Evolutionary conservation across 2,329 filamentous ascomycete species (phyloP).

Genomic region (Fusarium continuum): DNA sequence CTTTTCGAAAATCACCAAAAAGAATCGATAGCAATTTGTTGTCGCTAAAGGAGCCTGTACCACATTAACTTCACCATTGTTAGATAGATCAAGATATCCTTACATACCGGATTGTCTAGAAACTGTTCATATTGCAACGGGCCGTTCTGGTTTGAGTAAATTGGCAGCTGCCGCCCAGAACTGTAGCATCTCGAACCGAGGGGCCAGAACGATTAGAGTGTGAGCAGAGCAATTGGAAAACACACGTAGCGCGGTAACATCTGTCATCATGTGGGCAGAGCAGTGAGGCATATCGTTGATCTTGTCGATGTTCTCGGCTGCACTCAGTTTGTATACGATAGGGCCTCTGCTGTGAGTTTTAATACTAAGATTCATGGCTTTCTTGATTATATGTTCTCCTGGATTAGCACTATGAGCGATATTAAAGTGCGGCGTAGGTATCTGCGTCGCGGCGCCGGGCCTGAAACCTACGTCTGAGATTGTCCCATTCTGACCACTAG

Average conservation of each 20-base stretch:
- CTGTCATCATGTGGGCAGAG: slow-evolving; percentile 9
- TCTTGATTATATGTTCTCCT: not conserved
- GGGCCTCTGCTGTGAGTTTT: rapidly evolving
- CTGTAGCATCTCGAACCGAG: slow-evolving; percentile 16
- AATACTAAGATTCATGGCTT: not conserved
- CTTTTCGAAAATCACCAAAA: not conserved
- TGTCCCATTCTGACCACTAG: not conserved
- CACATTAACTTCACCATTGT: not conserved
- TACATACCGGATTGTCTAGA: not conserved
- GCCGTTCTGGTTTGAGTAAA: not conserved
- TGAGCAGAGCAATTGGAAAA: rapidly evolving
- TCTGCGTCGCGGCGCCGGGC: not conserved
- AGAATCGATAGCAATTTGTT: not conserved
- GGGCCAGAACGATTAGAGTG: not conserved
- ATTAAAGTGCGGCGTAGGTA: slow-evolving; percentile 4
- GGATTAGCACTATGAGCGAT: not conserved
- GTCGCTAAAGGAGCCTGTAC: rapidly evolving
- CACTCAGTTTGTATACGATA: not conserved
- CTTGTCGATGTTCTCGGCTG: not conserved
- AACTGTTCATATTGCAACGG: slow-evolving; percentile 1
- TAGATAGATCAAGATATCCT: rapidly evolving
- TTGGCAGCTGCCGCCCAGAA: slow-evolving; percentile 10
- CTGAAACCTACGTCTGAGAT: slow-evolving; percentile 9
- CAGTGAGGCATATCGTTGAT: not conserved
- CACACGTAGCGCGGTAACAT: not conserved